Base-by-base conservation (phyloP, 2,329 filamentous ascomycete genomes). In the Sarocladium strictum region DNA sequence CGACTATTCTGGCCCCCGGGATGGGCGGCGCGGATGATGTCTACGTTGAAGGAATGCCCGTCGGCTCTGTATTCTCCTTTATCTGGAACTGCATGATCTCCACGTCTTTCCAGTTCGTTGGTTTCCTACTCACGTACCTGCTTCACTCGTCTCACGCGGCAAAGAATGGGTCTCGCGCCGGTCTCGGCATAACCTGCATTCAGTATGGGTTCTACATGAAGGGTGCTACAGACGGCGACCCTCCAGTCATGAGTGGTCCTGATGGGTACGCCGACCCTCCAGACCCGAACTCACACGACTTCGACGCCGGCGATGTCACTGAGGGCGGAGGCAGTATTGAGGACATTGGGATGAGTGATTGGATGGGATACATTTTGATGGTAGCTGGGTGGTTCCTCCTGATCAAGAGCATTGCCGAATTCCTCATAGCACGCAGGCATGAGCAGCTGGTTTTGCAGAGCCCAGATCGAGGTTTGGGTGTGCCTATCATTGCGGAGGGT, bases 181-280 rank as follows among this genome's bases (percentile, higher is more conserved):
- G 94, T 54, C 85, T 99, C 52, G 94, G 94, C 58, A 90, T 99
- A 62, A 97, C 92, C 0, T 80, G 99, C 11, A 91, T 99, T 49
- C 93, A 97, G 69, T 97, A 95, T 65, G 94, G 94, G 29, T 97
- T 99, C 71, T 91, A 90, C 62, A 95, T 97, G 89, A 94, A 91
- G 67, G 82, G 81, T 45, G 74, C 77, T 27, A 72, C 70, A 54
- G 73, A 75, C 27, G 66, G 71, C 54, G 69, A 72, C 40, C 72
- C 63, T 59, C 74, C 63, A 64, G 67, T 68, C 23, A 77, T 77
- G 71, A 72, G 67, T 56, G 74, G 73, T 12, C 74, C 79, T 4
- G 80, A 83, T 51, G 77, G 78, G 53, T 87, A 86, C 62, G 80
- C 85, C 3, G 79, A 84, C 37, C 93, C 94, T 0, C 80, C 85